Percentiles rank a stretch among this genome's conserved stretches.
phyloP scores from a whole-genome alignment of 164 flowering plant genomes.

The Nymphaea colorata region DNA sequence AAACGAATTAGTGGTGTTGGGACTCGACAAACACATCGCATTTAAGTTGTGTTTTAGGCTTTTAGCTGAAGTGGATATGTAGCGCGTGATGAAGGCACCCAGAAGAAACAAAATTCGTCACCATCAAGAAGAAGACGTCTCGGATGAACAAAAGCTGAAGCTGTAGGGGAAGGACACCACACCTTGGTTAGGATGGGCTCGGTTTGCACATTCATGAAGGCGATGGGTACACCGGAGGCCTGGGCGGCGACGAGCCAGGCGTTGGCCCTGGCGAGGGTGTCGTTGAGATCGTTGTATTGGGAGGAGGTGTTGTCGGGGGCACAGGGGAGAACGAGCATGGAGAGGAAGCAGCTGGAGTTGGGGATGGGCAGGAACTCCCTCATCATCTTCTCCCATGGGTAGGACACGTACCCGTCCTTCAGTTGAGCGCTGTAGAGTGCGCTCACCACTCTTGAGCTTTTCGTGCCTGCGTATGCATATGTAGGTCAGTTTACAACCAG shows the following conservation, averaged over 20 bases:
- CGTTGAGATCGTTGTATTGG: constrained; percentile 77
- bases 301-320: constrained; percentile 42
- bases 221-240: constrained; percentile 71
- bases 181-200: constrained; percentile 98
- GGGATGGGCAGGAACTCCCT: constrained; percentile 52
- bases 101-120: no score
- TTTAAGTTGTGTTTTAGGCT: no score
- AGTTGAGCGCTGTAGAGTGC: constrained; percentile 54
- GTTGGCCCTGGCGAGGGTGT: constrained; percentile 82
- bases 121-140: no score
- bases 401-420: constrained; percentile 77
- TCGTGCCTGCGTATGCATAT: constrained; percentile 42
- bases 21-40: no score
- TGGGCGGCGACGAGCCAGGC: constrained; percentile 83
- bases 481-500: no score
- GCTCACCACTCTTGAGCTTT: constrained; percentile 49
- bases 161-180: background rate
- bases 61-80: no score
- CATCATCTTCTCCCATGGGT: constrained; percentile 83
- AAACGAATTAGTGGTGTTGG: no score
- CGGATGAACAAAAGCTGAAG: no score
- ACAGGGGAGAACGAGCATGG: constrained; percentile 75
- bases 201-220: constrained; percentile 77
- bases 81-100: no score
- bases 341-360: constrained; percentile 71